Evolutionary conservation across 176 grass and related monocot genomes (phyloP), one percentile per base, ranked within the genome.

Genomic region (Avena eriantha): DNA sequence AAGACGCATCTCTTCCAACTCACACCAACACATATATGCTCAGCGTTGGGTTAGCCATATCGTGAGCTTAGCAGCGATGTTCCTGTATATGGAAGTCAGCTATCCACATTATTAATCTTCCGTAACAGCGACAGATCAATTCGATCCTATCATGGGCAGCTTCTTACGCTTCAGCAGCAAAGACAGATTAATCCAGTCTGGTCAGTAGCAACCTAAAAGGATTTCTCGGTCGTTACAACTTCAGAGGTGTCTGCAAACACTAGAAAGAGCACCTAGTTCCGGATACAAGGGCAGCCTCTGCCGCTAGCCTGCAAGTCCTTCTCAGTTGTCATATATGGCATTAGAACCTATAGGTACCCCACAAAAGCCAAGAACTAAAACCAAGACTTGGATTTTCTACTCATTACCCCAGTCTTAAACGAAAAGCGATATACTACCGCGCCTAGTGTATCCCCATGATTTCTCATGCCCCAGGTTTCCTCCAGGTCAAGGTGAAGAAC

Each of bases 401-500:
- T 19, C 8, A 34, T n/a, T 34, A 4, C 14, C 49, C 73, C 29
- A 51, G 53, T 8, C 14, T 69, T 41, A 24, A 11, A 53, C 3
- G 36, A 39, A 49, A 22, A 75, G 24, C 39, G 48, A 49, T 7
- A 22, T 10, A 26, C 49, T 21, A 7, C 55, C 54, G 34, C 55
- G 12, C 50, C 33, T 33, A 19, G 54, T 18, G 54, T 18, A 22
- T 10, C 9, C 33, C 22, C 51, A 43, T 71, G 76, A 49, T 67
- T 61, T 71, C 84, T 89, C 69, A 80, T 73, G 61, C 26, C 63
- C 43, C 36, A 80, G 18, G 34, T 79, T 87, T 79, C 60, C 41
- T 90, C 85, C 92, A 98, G 96, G 93, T 98, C 72, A 98, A 96
- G 87, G 90, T 98, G 83, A 87, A 88, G 79, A 96, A 87, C 85